Base-by-base conservation (phyloP, 2,329 filamentous ascomycete genomes). In the Neurospora crassa region DNA sequence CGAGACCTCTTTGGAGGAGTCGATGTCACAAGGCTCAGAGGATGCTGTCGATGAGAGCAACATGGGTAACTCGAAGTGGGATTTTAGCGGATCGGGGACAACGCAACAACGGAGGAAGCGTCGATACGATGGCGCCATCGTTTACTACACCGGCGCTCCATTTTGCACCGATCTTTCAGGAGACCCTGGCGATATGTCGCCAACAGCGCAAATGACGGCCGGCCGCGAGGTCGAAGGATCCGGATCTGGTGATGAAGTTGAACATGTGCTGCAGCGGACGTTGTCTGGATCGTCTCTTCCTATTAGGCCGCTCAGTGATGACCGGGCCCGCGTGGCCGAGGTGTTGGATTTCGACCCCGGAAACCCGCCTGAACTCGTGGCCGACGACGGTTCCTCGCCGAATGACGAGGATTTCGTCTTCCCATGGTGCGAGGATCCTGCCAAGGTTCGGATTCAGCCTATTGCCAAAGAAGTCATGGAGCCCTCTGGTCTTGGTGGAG, bases 121-220 rank as follows among this genome's bases (percentile, higher is more conserved):
- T 78, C 86, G 86, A 37, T 85, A 84, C 14, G 89, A 92, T 72
- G 93, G 92, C 10, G 89, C 91, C 1, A 91, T 96, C 74, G 93
- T 95, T 20, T 96, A 94, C 77, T 96, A 95, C 78, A 92, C 87
- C 72, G 92, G 91, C 37, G 91, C 91, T 1, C 88, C 88, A 0
- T 97, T 96, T 78, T 96, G 90, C 78, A 94, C 90, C 1, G 93
- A 97, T 78, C 81, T 96, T 3, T 92, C 90, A 18, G 90, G 90
- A 1, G 91, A 94, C 75, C 83, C 83, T 12, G 84, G 84, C 1
- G 84, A 85, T 29, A 73, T 79, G 1, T 85, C 83, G 0, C 83
- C 84, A 1, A 78, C 83, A 2, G 84, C 86, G 1, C 83, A 86
- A 71, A 80, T 86, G 79, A 81, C 82, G 4, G 84, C 83, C 11